Percentiles rank a stretch among this genome's conserved stretches.
phyloP scores from a whole-genome alignment of 208 protist species.

The Leishmania braziliensis region DNA sequence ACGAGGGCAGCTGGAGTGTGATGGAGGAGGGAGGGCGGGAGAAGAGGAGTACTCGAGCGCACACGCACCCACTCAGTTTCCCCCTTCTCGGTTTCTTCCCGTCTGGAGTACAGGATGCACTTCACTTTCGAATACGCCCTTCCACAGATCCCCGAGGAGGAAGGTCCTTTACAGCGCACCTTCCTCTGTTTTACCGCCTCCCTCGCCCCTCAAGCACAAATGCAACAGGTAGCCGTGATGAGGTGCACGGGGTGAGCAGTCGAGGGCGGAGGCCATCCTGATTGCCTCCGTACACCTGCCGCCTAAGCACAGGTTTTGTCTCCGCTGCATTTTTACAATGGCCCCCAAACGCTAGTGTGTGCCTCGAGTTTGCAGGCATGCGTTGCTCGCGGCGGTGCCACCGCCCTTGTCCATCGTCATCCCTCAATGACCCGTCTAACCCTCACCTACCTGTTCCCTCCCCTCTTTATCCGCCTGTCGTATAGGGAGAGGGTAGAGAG shows the following conservation, averaged over 20 bases:
- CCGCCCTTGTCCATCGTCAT: not conserved
- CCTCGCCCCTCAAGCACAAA: not conserved
- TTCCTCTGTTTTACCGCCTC: not conserved
- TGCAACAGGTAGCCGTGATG: not conserved
- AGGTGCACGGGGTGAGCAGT: not conserved
- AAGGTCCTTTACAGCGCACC: not conserved
- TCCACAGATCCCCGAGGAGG: not conserved
- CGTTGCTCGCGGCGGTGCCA: not conserved
- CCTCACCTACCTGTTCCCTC: not conserved
- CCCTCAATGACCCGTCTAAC: not conserved
- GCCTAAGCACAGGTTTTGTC: not conserved
- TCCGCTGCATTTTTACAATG: not conserved
- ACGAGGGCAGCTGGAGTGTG: not conserved
- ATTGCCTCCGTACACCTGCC: not conserved
- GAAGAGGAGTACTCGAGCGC: not conserved
- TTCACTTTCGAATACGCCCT: not conserved
- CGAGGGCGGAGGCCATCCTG: not conserved
- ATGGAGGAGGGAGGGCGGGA: not conserved
- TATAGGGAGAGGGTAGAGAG: not conserved
- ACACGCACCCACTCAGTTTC: not conserved
- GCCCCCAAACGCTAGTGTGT: not conserved
- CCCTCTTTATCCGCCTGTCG: not conserved
- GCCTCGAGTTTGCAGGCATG: not conserved
- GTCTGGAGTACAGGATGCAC: too few relatives aligned
- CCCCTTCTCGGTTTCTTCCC: too few relatives aligned